Evolutionary conservation across 768 basidiomycete genomes (phyloP), one percentile per base, ranked within the genome.

Genomic region (Pulveroboletus sp.): DNA sequence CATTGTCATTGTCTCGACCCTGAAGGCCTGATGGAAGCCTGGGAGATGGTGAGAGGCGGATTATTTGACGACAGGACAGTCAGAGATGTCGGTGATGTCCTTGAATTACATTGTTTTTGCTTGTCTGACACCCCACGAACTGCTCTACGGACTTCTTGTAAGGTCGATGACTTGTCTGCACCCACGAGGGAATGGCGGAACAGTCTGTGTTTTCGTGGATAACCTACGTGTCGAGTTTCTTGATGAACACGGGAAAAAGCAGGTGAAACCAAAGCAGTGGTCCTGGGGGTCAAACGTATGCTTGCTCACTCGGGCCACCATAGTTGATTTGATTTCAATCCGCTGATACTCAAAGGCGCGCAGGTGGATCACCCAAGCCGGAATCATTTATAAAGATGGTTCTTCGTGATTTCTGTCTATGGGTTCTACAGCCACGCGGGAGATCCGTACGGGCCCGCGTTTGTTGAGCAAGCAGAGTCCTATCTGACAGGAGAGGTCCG

Each of bases 351-450:
- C 50, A 19, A 58, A 90, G 90, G 58, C 89, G 90, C 34, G 87
- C 90, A 27, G 90, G 91, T 11, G 71, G 85, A 17, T 68, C 72
- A 7, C 76, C 80, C 1, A 64, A 68, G 3, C 80, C 84, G 10
- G 67, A 74, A 11, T 69, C 67, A 9, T 85, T 93, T 59, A 71
- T 74, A 38, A 67, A 69, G 44, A 61, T 66, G 5, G 70, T 85
- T 12, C 67, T 87, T 31, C 66, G 74, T 66, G 6, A 70, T 88
- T 24, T 77, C 75, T 3, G 72, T 93, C n/a, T 80, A 83, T 63
- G 90, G 91, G 6, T 93, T 93, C 65, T 94, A 93, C 54, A 82
- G 79, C 45, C 91, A 92, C 65, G 83, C 84, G 0, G 84, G 87
- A 38, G 75, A 87, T 58, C 76, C 88, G 2, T 94, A 93, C 57